Conservation (phyloP, 768 basidiomycete species). For the Suillus alpinus region DNA sequence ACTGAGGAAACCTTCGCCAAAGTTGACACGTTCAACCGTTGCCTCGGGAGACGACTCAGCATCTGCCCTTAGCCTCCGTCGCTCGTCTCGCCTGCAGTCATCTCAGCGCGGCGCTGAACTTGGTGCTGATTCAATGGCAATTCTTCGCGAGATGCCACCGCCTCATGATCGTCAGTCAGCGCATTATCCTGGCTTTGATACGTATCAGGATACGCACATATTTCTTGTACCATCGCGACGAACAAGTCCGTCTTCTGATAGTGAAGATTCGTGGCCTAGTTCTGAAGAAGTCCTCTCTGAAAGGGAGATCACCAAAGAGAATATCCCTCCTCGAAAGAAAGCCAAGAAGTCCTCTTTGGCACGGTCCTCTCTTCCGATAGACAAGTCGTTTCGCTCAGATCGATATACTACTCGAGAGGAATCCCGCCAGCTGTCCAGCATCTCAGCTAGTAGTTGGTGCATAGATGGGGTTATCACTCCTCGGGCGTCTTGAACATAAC, state of each 20-base stretch:
- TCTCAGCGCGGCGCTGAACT: slow-evolving; percentile 16
- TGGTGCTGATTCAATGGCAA: slow-evolving; percentile 20
- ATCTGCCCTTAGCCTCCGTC: slow-evolving; percentile 5
- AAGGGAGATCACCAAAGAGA: slow-evolving; percentile 54
- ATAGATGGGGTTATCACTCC: not conserved
- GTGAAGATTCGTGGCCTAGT: not conserved
- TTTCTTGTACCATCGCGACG: slow-evolving; percentile 5
- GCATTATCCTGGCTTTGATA: slow-evolving; percentile 67
- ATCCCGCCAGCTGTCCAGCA: not conserved
- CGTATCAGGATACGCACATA: slow-evolving; percentile 45
- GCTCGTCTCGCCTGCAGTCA: slow-evolving; percentile 11
- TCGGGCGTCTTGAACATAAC: not conserved
- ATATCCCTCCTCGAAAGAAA: slow-evolving; percentile 47
- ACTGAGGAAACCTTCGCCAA: slow-evolving; percentile 21
- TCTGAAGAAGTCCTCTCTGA: slow-evolving; percentile 19
- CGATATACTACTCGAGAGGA: not conserved
- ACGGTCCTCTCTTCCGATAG: not conserved
- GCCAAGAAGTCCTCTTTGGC: slow-evolving; percentile 35
- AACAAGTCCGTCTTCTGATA: slow-evolving; percentile 5
- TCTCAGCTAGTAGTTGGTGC: not conserved
- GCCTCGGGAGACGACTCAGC: slow-evolving; percentile 5
- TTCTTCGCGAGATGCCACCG: slow-evolving; percentile 40
- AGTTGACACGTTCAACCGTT: slow-evolving; percentile 16
- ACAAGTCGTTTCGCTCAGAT: not conserved
- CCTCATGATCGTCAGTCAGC: slow-evolving; percentile 50